Evolutionary conservation across 495 filamentous ascomycete species (phyloP).

Genomic region (Aspergillus biplanus): DNA sequence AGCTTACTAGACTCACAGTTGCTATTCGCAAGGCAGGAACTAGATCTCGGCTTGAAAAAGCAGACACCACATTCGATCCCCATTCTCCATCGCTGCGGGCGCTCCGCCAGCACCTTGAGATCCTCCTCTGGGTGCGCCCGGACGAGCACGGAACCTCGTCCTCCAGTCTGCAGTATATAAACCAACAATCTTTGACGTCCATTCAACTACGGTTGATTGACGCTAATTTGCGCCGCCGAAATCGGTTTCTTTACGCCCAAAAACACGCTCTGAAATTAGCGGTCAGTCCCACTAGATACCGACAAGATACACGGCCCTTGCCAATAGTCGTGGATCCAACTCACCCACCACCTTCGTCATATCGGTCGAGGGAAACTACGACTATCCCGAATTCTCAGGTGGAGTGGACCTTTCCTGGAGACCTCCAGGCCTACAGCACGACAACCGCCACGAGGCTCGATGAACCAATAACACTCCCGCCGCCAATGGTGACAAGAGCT

Average conservation of each 20-base stretch:
- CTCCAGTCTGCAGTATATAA: background rate
- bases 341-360: background rate
- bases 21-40: conserved; percentile 21
- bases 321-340: background rate
- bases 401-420: background rate
- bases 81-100: conserved; percentile 6
- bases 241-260: conserved; percentile 27
- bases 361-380: background rate
- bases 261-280: conserved; percentile 8
- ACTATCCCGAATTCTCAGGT: background rate
- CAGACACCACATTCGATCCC: conserved; percentile 17
- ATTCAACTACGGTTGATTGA: conserved; percentile 19
- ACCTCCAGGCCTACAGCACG: background rate
- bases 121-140: background rate
- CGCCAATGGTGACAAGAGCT: background rate
- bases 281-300: background rate
- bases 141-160: background rate
- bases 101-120: conserved; percentile 3
- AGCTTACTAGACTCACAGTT: conserved; percentile 19
- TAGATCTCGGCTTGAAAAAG: conserved; percentile 17
- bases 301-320: background rate
- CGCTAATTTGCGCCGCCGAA: conserved; percentile 22
- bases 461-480: background rate
- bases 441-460: background rate
- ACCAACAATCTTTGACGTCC: background rate